phyloP scores from a whole-genome alignment of 1,284 basidiomycete species.

The Puccinia coronata region DNA sequence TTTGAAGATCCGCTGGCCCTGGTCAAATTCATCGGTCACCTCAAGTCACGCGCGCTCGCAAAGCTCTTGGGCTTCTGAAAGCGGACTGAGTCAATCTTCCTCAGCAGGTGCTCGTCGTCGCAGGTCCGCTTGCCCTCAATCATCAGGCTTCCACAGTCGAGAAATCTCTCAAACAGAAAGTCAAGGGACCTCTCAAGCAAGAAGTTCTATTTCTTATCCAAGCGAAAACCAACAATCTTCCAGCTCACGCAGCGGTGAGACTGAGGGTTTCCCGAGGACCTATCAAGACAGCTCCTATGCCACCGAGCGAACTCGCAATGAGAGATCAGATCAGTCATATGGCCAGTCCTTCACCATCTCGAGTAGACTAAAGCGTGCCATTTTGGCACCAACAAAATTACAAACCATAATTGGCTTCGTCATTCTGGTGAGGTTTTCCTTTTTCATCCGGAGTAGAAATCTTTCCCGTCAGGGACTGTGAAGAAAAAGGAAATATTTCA shows the following conservation, averaged over 20 bases:
- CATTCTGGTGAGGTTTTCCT: slow-evolving; percentile 16
- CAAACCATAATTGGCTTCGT: slow-evolving; percentile 27
- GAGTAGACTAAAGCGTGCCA: slow-evolving; percentile 38
- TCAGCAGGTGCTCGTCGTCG: slow-evolving; percentile 29
- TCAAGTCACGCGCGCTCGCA: slow-evolving; percentile 8
- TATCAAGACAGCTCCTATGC: slow-evolving; percentile 15
- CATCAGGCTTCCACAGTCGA: neutral
- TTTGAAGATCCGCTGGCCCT: slow-evolving; percentile 30
- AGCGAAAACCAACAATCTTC: neutral
- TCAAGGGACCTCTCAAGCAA: neutral
- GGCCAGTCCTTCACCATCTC: slow-evolving; percentile 49
- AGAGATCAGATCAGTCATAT: slow-evolving; percentile 46
- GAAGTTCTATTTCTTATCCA: neutral
- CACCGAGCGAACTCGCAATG: neutral
- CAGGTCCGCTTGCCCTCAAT: slow-evolving; percentile 13
- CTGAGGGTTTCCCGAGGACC: slow-evolving; percentile 26
- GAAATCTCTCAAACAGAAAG: slow-evolving; percentile 5
- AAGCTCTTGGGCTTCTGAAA: slow-evolving; percentile 30
- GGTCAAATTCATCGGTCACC: slow-evolving; percentile 22
- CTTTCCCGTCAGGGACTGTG: neutral
- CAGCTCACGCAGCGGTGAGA: slow-evolving; percentile 24
- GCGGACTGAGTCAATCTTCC: slow-evolving; percentile 8
- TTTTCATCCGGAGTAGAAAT: neutral
- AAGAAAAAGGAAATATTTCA: neutral
- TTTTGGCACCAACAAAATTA: slow-evolving; percentile 18